Conservation (phyloP, 2,329 filamentous ascomycete genomes). For the Colletotrichum magnum region DNA sequence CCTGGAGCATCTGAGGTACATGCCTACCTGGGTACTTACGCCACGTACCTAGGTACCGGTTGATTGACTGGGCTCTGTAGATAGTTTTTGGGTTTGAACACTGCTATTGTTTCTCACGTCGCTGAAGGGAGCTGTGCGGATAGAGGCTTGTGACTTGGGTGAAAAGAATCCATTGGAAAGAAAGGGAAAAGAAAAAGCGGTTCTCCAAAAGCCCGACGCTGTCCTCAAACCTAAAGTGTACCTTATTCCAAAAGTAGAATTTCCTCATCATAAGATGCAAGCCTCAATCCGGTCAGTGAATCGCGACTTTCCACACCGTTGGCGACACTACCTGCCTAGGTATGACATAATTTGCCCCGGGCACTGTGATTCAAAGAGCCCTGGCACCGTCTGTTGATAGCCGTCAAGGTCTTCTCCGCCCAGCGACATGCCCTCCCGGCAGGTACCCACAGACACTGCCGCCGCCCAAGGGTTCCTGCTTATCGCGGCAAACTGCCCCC, state of each 20-base stretch:
- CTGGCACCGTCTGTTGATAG: slow-evolving; percentile 13
- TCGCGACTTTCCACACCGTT: background rate
- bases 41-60: no score
- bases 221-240: no score
- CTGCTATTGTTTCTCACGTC: background rate
- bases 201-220: no score
- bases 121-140: background rate
- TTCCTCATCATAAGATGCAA: no score
- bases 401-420: slow-evolving; percentile 23
- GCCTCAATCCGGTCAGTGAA: background rate
- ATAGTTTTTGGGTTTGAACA: no score
- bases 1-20: no score
- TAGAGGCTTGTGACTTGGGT: background rate
- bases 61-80: no score
- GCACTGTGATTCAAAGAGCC: background rate
- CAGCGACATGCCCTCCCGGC: slow-evolving; percentile 5
- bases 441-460: slow-evolving; percentile 9
- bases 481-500: slow-evolving; percentile 29
- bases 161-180: no score
- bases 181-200: no score
- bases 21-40: no score
- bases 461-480: slow-evolving; percentile 31
- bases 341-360: slow-evolving; percentile 29
- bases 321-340: background rate
- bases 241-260: no score